phyloP scores from a whole-genome alignment of 2,329 filamentous ascomycete species.

The Hymenoscyphus infarciens region DNA sequence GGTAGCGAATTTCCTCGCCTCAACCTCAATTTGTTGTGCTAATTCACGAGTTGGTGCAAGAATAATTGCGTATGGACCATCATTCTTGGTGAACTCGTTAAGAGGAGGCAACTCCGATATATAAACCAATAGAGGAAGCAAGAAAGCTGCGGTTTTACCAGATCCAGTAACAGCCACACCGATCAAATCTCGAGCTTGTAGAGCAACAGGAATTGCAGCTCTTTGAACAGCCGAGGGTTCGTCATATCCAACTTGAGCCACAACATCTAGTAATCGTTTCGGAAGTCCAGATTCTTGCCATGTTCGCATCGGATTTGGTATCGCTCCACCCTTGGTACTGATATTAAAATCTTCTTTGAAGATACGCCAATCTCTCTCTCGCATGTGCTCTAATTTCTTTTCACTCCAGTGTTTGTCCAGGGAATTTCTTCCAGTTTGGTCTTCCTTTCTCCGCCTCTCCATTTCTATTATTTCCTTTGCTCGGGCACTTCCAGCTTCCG shows the following conservation, averaged over 20 bases:
- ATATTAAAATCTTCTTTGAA: conserved; percentile 99
- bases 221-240: conserved; percentile 91
- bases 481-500: conserved; percentile 69
- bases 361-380: conserved; percentile 96
- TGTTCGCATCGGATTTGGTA: conserved; percentile 93
- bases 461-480: conserved; percentile 81
- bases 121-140: conserved; percentile 89
- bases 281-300: conserved; percentile 87
- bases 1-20: conserved; percentile 86
- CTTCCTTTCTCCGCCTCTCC: conserved; percentile 73
- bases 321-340: conserved; percentile 82
- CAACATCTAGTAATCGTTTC: conserved; percentile 71
- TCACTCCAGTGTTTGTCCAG: conserved; percentile 95
- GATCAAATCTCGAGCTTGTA: conserved; percentile 92
- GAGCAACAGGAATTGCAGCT: conserved; percentile 90
- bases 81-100: conserved; percentile 81
- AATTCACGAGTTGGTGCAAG: conserved; percentile 94
- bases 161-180: conserved; percentile 97
- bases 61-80: conserved; percentile 96
- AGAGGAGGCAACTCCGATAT: conserved; percentile 86
- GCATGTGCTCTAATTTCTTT: conserved; percentile 89
- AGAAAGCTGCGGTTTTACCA: conserved; percentile 94
- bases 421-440: conserved; percentile 65
- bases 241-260: conserved; percentile 81
- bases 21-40: conserved; percentile 93